Conservation (phyloP, 495 filamentous ascomycete species). For the Neurospora cerealis region DNA sequence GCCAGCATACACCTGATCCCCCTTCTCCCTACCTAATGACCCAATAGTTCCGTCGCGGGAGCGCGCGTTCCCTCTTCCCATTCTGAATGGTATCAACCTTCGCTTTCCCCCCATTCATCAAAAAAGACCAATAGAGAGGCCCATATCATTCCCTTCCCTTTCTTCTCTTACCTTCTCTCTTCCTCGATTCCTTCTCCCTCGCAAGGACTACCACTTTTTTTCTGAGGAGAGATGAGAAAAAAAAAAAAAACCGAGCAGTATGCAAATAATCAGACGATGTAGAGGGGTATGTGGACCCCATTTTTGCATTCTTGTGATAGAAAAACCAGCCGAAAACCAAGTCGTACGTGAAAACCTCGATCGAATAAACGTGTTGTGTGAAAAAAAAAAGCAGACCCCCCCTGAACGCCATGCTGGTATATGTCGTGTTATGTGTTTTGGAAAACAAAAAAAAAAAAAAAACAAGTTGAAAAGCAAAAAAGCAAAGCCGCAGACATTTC, state of each 20-base stretch:
- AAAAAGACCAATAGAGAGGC: neutral
- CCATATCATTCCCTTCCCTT: neutral
- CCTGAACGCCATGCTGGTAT: neutral
- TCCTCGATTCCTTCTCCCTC: neutral
- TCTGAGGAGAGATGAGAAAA: neutral
- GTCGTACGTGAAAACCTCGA: neutral
- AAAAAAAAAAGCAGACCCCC: constrained; percentile 1
- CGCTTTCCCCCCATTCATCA: neutral
- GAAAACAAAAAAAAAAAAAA: neutral
- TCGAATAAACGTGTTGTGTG: neutral
- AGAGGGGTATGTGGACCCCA: neutral
- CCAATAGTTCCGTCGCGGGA: neutral
- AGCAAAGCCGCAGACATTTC: neutral
- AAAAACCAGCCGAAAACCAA: neutral
- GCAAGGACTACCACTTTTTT: neutral
- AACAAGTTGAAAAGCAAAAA: neutral
- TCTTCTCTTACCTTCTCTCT: neutral
- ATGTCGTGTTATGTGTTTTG: neutral
- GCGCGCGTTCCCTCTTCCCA: neutral
- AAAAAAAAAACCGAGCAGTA: neutral
- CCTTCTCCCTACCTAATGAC: neutral
- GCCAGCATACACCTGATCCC: neutral
- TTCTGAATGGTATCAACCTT: neutral
- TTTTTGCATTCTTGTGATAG: neutral
- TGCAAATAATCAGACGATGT: neutral